Base-by-base conservation (phyloP, 495 filamentous ascomycete species). In the Annulohypoxylon nitens region DNA sequence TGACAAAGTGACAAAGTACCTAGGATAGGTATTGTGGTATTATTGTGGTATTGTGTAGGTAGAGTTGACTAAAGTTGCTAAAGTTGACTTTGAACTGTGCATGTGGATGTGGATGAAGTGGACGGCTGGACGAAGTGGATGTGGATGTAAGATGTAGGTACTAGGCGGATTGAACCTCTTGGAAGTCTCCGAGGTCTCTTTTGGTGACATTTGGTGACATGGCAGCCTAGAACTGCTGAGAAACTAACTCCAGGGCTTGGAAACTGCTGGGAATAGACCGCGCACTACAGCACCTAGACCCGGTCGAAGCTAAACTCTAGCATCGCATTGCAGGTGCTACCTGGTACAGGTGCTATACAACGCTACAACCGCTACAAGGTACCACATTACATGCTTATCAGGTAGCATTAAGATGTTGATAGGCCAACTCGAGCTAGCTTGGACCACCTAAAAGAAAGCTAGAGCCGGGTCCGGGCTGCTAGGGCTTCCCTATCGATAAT, bases 41-140 rank as follows among this genome's bases (percentile, higher is more conserved):
- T 6, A 30, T 30, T 30, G 30, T 30, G 30, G 30, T 30, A 30
- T 30, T 30, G 30, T 30, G 30, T 33, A 67, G 60, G 43, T 53
- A 39, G 51, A 43, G 20, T 50, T 70, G 71, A 69, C 58, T 58
- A 48, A 54, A 51, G 23, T 51, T 70, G 72, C 66, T 51, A 51
- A 41, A 54, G 41, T 33, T 47, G 12, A 37, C 25, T 62, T 47
- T 18, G n/a, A 47, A 14, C 20, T 53, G 63, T 34, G 71, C 51
- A 71, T 70, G 58, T 60, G 67, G 41, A 62, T 53, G 64, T 43
- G 39, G 12, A 14, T 4, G 36, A 36, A 6, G 34, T 23, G 10
- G 34, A 36, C 34, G 6, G 10, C 34, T 39, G 36, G 7, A 39
- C 9, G 6, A 39, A 39, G 30, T 30, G 30, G 30, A 30, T 30